Conservation (phyloP, 768 basidiomycete genomes). For the Suillus variegatus region DNA sequence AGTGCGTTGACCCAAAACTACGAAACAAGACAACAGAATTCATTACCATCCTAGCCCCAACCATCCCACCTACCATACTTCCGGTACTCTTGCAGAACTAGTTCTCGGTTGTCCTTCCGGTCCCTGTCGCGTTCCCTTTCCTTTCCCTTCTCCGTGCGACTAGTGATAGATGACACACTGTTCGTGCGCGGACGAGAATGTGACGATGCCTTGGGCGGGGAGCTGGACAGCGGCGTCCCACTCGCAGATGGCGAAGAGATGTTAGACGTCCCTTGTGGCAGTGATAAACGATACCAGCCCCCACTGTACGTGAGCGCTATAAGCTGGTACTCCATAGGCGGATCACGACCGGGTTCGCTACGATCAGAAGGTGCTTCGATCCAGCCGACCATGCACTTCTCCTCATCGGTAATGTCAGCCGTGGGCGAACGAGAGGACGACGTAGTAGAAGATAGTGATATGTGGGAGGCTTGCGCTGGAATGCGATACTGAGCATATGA, state of each 20-base stretch:
- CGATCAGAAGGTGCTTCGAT: constrained; percentile 50
- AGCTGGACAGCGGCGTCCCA: constrained; percentile 27
- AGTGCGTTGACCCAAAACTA: background rate
- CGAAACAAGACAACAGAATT: background rate
- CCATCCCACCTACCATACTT: constrained; percentile 90
- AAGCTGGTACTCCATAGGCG: constrained; percentile 65
- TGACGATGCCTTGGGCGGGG: constrained; percentile 46
- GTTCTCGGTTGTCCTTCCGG: constrained; percentile 61
- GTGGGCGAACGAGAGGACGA: constrained; percentile 54
- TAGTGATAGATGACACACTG: constrained; percentile 54
- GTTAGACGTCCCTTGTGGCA: constrained; percentile 43
- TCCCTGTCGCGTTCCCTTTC: constrained; percentile 57
- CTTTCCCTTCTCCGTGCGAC: constrained; percentile 53
- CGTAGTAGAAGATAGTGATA: constrained; percentile 73
- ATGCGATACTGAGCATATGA: constrained; percentile 93
- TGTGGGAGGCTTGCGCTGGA: constrained; percentile 81
- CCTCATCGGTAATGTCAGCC: constrained; percentile 72
- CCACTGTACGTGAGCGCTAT: constrained; percentile 85
- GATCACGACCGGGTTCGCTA: constrained; percentile 28
- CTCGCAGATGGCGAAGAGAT: constrained; percentile 16
- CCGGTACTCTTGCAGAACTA: constrained; percentile 74
- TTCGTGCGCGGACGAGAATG: constrained; percentile 47
- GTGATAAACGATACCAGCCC: constrained; percentile 86
- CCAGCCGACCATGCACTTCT: constrained; percentile 89
- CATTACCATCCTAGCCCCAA: constrained; percentile 53